Evolutionary conservation across 139 green algal genomes (phyloP).

Genomic region (Raphidocelis subcapitata): DNA sequence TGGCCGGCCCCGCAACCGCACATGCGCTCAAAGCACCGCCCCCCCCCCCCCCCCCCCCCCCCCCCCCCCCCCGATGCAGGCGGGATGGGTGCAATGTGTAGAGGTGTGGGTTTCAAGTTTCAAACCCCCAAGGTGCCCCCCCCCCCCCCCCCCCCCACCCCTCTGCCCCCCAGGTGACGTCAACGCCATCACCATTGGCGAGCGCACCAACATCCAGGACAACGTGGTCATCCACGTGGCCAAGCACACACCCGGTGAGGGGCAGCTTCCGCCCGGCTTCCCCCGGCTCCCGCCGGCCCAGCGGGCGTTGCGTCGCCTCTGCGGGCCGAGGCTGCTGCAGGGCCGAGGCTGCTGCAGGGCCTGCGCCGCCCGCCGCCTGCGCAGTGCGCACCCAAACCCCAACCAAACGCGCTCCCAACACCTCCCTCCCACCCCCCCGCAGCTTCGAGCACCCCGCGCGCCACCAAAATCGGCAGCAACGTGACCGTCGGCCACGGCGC

Average conservation of each 20-base stretch:
- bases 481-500: constrained; percentile 72
- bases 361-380: no score
- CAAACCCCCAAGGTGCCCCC: not conserved
- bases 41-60: no score
- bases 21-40: no score
- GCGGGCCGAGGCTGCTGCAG: no score
- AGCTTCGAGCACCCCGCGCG: constrained; percentile 24
- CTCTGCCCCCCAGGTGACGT: constrained; percentile 77
- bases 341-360: no score
- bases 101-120: not conserved
- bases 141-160: not conserved
- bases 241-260: constrained; percentile 45
- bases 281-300: no score
- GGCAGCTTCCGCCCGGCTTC: constrained; percentile 39
- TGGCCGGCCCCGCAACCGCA: no score
- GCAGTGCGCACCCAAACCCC: no score
- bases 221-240: constrained; percentile 89
- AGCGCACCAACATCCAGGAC: constrained; percentile 90
- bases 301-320: no score
- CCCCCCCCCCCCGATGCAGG: no score
- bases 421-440: not conserved
- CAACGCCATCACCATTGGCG: constrained; percentile 82
- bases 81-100: no score
- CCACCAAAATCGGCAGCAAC: constrained; percentile 77
- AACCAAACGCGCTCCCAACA: no score